These are phyloP conservation scores for Metarhizium rileyi DNA, from an alignment of 2,329 filamentous ascomycete species.

Conservation along the genomic window DNA sequence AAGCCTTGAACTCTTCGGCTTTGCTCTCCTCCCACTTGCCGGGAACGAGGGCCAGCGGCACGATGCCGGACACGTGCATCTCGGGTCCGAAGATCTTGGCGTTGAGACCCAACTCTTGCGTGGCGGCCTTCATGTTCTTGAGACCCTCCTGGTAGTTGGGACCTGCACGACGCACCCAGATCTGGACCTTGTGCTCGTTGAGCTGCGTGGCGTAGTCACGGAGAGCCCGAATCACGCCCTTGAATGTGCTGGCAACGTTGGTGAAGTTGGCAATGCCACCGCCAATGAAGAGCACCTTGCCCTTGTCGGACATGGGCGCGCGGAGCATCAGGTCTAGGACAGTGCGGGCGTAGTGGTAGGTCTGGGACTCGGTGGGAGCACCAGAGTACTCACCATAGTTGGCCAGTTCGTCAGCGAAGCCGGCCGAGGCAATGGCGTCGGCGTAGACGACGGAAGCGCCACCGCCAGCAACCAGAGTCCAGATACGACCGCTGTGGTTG, in stretches of 20 bases:
- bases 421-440: constrained; percentile 92
- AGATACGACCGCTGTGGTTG: constrained; percentile 84
- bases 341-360: constrained; percentile 96
- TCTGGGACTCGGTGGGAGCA: constrained; percentile 96
- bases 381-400: constrained; percentile 99
- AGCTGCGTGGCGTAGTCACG: constrained; percentile 79
- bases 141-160: constrained; percentile 99
- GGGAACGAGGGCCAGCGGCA: constrained; percentile 74
- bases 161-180: constrained; percentile 81
- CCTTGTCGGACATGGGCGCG: constrained; percentile 71
- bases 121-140: constrained; percentile 98
- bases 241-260: constrained; percentile 98
- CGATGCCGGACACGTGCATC: constrained; percentile 97
- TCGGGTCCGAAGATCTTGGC: constrained; percentile 59
- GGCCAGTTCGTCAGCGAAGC: constrained; percentile 90
- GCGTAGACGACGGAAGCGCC: constrained; percentile 99
- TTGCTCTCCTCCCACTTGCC: constrained; percentile 54
- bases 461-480: constrained; percentile 97
- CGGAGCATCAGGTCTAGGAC: constrained; percentile 97
- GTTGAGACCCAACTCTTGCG: constrained; percentile 78
- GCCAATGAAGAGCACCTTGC: constrained; percentile 98
- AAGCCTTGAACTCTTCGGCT: constrained; percentile 51
- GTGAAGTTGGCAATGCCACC: constrained; percentile 99
- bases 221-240: constrained; percentile 95
- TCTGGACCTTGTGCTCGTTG: constrained; percentile 93